Evolutionary conservation across 495 filamentous ascomycete species (phyloP).

Genomic region (Xylaria longipes): DNA sequence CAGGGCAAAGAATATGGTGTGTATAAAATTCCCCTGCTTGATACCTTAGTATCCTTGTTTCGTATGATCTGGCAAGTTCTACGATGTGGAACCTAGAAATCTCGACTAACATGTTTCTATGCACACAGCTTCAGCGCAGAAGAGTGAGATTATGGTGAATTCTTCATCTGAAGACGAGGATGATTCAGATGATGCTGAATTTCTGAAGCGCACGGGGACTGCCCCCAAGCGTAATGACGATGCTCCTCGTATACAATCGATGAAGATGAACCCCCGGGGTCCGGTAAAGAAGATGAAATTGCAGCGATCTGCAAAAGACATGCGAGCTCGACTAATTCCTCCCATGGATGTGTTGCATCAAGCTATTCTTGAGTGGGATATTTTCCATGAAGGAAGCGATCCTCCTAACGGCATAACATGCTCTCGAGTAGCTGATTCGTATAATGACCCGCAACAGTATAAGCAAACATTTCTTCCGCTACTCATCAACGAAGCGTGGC

Average conservation of each 20-base stretch:
- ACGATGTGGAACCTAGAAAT: too few species aligned
- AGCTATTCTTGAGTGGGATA: slow-evolving; percentile 89
- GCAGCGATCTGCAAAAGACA: slow-evolving; percentile 81
- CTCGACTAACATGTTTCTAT: too few species aligned
- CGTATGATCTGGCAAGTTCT: too few species aligned
- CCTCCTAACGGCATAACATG: slow-evolving; percentile 80
- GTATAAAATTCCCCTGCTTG: too few species aligned
- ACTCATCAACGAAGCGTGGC: slow-evolving; percentile 93
- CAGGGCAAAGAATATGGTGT: slow-evolving; percentile 83
- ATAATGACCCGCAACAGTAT: slow-evolving; percentile 76
- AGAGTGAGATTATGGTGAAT: slow-evolving; percentile 88
- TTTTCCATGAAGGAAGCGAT: slow-evolving; percentile 83
- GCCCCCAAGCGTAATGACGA: slow-evolving; percentile 29
- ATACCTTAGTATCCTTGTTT: too few species aligned
- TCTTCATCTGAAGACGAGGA: slow-evolving; percentile 78
- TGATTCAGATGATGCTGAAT: slow-evolving; percentile 65
- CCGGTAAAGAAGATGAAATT: slow-evolving; percentile 83
- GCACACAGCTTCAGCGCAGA: slow-evolving; percentile 58
- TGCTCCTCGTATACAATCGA: slow-evolving; percentile 43
- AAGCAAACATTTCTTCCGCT: slow-evolving; percentile 90
- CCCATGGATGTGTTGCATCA: slow-evolving; percentile 86
- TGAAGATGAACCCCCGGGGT: slow-evolving; percentile 62
- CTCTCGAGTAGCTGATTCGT: slow-evolving; percentile 74
- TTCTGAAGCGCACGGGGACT: slow-evolving; percentile 47
- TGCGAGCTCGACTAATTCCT: slow-evolving; percentile 89